Percentiles rank a stretch among this genome's conserved stretches.
These are phyloP conservation scores for Bremia lactucae DNA, from an alignment of 352 stramenopile species.

Conservation along the genomic window DNA sequence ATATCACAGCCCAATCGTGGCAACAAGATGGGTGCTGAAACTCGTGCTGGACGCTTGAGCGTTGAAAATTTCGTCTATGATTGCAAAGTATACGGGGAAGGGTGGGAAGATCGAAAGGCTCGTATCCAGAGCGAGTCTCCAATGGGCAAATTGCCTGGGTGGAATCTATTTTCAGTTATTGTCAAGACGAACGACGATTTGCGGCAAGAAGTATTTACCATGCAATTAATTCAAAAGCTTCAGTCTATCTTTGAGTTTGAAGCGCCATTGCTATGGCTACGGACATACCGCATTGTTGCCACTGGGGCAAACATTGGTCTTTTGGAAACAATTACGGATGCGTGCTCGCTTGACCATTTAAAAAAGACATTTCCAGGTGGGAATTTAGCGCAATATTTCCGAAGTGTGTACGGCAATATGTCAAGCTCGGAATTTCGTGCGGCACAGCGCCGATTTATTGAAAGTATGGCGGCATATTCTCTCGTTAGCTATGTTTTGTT, in stretches of 20 bases:
- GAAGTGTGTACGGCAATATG: constrained; percentile 39
- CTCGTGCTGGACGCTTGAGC: constrained; percentile 14
- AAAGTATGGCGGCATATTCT: constrained; percentile 93
- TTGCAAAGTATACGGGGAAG: constrained; percentile 68
- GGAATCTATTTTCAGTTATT: constrained; percentile 90
- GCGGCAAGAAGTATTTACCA: constrained; percentile 94
- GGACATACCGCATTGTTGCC: constrained; percentile 92
- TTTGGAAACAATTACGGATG: constrained; percentile 93
- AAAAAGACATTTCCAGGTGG: constrained; percentile 89
- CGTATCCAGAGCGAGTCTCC: constrained; percentile 59
- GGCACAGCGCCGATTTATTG: constrained; percentile 90
- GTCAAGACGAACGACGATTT: constrained; percentile 98
- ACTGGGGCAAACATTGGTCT: constrained; percentile 90
- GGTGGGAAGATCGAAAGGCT: constrained; percentile 48
- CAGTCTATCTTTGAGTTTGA: constrained; percentile 91
- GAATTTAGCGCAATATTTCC: constrained; percentile 87
- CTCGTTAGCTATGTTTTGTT: constrained; percentile 95
- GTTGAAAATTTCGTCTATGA: constrained; percentile 73
- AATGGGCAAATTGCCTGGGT: constrained; percentile 72
- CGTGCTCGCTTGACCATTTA: constrained; percentile 93
- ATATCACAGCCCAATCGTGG: constrained; percentile 19
- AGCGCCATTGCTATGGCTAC: constrained; percentile 85
- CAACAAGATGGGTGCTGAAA: constrained; percentile 15
- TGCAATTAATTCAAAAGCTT: constrained; percentile 94
- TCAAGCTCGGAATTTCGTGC: constrained; percentile 29